Conservation (phyloP, 345 rosid species). For the Excoecaria agallocha region DNA sequence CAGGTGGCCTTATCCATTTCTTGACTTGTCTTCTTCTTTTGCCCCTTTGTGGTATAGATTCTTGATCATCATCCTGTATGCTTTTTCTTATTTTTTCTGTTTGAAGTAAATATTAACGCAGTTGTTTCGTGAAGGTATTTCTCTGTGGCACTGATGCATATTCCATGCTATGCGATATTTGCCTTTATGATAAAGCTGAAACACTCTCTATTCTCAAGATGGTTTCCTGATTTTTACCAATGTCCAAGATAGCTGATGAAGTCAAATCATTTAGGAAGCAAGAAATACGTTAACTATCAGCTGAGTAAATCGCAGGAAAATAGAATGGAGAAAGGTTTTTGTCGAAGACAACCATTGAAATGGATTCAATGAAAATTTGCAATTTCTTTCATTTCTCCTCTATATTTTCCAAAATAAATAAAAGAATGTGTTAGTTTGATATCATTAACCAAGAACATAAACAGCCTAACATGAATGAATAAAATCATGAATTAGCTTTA, state of each 20-base stretch:
- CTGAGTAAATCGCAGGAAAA: neutral
- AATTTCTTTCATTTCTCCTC: neutral
- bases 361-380: constrained; percentile 11
- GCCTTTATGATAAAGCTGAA: constrained; percentile 68
- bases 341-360: neutral
- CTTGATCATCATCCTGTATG: constrained; percentile 1
- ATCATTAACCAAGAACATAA: too few species aligned
- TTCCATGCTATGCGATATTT: constrained; percentile 78
- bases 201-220: constrained; percentile 49
- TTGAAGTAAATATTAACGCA: neutral
- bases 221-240: constrained; percentile 71
- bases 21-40: constrained; percentile 78
- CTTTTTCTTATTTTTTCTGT: neutral
- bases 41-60: constrained; percentile 77
- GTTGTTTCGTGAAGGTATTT: constrained; percentile 57
- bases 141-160: constrained; percentile 75
- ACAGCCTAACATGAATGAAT: too few species aligned
- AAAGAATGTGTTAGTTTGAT: too few species aligned
- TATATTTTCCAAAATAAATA: too few species aligned
- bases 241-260: constrained; percentile 18
- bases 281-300: neutral
- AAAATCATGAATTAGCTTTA: too few species aligned
- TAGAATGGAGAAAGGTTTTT: neutral
- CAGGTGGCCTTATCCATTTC: constrained; percentile 99
- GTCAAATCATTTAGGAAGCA: neutral